A percentile compares a stretch with the other conserved stretches of the same genome.
phyloP scores from a whole-genome alignment of 1,284 basidiomycete species.

The Xerocomus amazonicus region DNA sequence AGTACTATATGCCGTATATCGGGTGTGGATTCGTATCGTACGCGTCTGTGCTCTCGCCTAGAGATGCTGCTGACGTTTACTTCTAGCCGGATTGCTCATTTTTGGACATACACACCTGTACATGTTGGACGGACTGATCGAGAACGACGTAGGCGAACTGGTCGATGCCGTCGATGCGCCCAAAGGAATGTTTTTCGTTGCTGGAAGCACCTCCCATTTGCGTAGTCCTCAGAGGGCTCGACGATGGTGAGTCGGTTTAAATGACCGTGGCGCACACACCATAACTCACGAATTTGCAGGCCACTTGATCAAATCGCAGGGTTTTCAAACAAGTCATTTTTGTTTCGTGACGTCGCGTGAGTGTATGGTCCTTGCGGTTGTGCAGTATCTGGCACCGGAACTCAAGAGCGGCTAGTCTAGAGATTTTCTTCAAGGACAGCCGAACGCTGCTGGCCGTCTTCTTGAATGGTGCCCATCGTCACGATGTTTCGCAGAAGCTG shows the following conservation, averaged over 20 bases:
- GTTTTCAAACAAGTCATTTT: conserved; percentile 78
- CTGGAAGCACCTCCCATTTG: conserved; percentile 79
- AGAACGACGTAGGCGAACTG: conserved; percentile 83
- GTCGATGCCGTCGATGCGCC: conserved; percentile 88
- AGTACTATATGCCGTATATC: conserved; percentile 81
- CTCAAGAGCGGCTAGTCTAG: conserved; percentile 49
- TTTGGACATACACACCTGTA: conserved; percentile 84
- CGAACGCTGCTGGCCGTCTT: conserved; percentile 81
- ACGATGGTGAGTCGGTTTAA: conserved; percentile 56
- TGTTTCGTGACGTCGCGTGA: conserved; percentile 88
- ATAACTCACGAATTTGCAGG: conserved; percentile 43
- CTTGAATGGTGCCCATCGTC: conserved; percentile 62
- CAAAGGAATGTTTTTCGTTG: conserved; percentile 76
- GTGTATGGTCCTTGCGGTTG: conserved; percentile 28
- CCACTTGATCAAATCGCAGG: conserved; percentile 74
- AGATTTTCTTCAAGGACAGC: conserved; percentile 88
- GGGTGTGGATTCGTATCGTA: conserved; percentile 86
- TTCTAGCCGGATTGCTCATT: conserved; percentile 81
- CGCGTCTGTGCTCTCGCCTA: conserved; percentile 27
- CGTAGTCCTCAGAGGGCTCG: conserved; percentile 74
- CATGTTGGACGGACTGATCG: conserved; percentile 90
- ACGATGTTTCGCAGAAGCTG: conserved; percentile 64
- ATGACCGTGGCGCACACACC: conserved; percentile 38
- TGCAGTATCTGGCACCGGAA: neutral
- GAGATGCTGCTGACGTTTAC: neutral